These are phyloP conservation scores for Cardamine occulta DNA, from an alignment of 345 rosid species.

Conservation along the genomic window DNA sequence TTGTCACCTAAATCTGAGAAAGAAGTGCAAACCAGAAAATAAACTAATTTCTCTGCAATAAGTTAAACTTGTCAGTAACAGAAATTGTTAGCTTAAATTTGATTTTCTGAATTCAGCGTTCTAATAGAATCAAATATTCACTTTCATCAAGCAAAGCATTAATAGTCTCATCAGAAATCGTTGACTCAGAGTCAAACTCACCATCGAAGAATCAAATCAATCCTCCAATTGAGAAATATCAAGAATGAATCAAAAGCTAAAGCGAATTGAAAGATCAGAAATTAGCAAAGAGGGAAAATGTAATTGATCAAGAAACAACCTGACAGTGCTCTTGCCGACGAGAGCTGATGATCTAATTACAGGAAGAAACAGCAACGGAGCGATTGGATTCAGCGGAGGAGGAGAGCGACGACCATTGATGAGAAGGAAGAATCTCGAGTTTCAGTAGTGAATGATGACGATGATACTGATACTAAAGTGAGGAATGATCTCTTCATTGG, in stretches of 20 bases:
- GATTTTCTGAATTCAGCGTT: neutral
- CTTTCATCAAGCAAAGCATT: neutral
- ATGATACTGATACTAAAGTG: neutral
- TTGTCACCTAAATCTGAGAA: neutral
- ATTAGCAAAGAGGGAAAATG: neutral
- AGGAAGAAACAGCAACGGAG: constrained; percentile 1
- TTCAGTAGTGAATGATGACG: constrained; percentile 18
- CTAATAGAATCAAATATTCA: neutral
- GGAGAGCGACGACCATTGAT: constrained; percentile 18
- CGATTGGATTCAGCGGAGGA: neutral
- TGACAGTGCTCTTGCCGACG: constrained; percentile 3
- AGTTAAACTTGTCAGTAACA: neutral
- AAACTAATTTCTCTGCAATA: neutral
- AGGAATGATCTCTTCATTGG: constrained; percentile 15
- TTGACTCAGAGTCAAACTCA: neutral
- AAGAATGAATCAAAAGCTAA: constrained; percentile 4
- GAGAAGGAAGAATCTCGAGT: constrained; percentile 18
- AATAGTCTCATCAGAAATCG: neutral
- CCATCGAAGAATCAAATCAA: neutral
- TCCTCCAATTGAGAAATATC: neutral
- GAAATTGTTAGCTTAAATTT: neutral
- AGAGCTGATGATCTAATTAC: constrained; percentile 9
- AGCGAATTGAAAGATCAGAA: neutral
- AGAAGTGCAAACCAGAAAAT: neutral
- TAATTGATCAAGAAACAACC: constrained; percentile 12